Conservation (phyloP, 257 asterid species). For the Rehmannia glutinosa region DNA sequence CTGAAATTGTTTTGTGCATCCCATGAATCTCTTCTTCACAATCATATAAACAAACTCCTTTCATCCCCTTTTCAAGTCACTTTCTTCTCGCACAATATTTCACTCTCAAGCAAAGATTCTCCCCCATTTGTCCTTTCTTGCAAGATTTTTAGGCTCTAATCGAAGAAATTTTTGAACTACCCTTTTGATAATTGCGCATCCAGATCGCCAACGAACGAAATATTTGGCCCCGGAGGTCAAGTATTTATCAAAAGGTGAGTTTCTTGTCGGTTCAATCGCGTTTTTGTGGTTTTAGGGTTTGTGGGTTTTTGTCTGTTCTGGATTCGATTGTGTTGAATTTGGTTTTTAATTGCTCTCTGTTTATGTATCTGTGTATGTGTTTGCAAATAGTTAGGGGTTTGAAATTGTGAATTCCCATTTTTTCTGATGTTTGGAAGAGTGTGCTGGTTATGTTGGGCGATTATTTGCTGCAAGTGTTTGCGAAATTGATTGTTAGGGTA, state of each 20-base stretch:
- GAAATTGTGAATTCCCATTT: slow-evolving; percentile 10
- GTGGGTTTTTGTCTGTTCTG: slow-evolving; percentile 3
- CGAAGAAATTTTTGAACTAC: neutral
- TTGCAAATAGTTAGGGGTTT: slow-evolving; percentile 9
- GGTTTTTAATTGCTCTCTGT: neutral
- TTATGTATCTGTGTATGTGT: neutral
- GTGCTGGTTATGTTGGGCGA: slow-evolving; percentile 7
- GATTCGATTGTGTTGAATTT: neutral
- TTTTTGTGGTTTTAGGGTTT: slow-evolving; percentile 27
- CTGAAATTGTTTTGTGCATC: slow-evolving; percentile 8
- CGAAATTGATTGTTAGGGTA: slow-evolving; percentile 1
- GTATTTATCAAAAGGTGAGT: neutral
- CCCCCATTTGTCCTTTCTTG: neutral
- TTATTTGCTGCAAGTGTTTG: slow-evolving; percentile 6
- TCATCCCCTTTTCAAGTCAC: slow-evolving; percentile 3
- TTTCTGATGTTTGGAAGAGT: neutral
- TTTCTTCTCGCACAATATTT: neutral
- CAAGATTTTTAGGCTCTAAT: neutral
- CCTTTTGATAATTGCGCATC: slow-evolving; percentile 2
- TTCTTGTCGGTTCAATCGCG: neutral
- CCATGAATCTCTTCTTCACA: slow-evolving; percentile 1
- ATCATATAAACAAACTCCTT: slow-evolving; percentile 12
- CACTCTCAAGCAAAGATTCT: neutral
- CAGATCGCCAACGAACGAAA: slow-evolving; percentile 2
- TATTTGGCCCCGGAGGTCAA: neutral